Evolutionary conservation across 2,329 filamentous ascomycete species (phyloP), one percentile per base, ranked within the genome.

Genomic region (Didymella keratinophila): DNA sequence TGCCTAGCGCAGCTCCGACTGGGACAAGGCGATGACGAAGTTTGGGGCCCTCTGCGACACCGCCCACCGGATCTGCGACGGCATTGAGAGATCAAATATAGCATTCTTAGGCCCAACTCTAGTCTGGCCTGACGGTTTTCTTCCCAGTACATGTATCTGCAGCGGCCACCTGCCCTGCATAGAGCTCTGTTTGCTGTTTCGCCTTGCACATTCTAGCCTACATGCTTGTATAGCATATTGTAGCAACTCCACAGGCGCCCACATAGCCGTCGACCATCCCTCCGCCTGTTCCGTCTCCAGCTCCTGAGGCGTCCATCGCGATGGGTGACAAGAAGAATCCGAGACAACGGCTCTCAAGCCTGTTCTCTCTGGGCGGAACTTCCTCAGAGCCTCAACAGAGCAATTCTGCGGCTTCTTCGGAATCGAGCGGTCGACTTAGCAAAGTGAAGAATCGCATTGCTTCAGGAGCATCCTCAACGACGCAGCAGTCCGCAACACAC

Each of bases 381-480:
- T 68, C 68, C 12, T 63, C 66, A 45, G 67, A 68, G 21, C 51
- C 65, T 16, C 57, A 48, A 16, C 42, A 66, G 21, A 46, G 62
- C 32, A 59, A 49, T n/a, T 68, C 72, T 23, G 49, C 59, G 16
- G 55, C 67, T 9, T 67, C 71, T 2, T 73, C 72, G 16, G 67
- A 73, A n/a, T 70, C 73, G 8, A 69, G 57, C 54, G 60, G 65
- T 49, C 67, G 69, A 18, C 65, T 75, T 46, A 65, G 62, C 58
- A 72, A 73, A 62, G 69, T 73, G 28, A 71, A 67, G 55, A 71
- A 72, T 49, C 72, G 74, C 58, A 55, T 75, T 18, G 69, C 72
- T 3, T 76, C 72, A 8, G 68, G 62, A 23, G 57, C 57, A 16
- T 60, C 56, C 23, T 16, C 52, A 37, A 43, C 46, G n/a, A 44